Conservation (phyloP, 139 green algal species). For the Chlorella sp. region DNA sequence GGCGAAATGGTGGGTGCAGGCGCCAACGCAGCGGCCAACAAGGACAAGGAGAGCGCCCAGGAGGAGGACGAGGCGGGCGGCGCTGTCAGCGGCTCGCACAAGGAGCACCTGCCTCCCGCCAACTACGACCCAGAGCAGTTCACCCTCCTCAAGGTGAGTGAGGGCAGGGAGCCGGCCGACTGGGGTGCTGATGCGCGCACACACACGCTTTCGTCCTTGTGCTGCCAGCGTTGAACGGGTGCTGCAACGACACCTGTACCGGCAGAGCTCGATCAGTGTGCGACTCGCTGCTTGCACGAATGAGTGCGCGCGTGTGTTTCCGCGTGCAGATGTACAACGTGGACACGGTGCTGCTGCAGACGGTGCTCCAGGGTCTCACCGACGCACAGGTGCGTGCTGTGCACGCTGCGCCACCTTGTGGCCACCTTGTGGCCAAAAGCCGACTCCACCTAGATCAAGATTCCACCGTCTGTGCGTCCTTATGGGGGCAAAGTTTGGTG, state of each 20-base stretch:
- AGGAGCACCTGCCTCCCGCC: constrained; percentile 22
- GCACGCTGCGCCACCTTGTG: too few relatives aligned
- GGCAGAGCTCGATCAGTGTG: not conserved
- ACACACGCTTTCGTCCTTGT: too few relatives aligned
- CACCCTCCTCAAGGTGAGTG: constrained; percentile 29
- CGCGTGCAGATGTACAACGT: constrained; percentile 16
- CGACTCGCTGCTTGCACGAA: not conserved
- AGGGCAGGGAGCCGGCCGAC: not conserved
- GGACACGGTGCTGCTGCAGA: constrained; percentile 12
- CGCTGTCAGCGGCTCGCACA: not conserved
- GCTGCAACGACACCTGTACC: too few relatives aligned
- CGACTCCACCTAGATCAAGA: too few relatives aligned
- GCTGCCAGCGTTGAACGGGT: not conserved
- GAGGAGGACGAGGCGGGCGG: not conserved
- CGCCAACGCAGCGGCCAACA: not conserved
- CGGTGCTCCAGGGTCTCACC: constrained; percentile 20
- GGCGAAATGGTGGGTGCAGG: not conserved
- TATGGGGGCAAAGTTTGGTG: too few relatives aligned
- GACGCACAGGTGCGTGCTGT: constrained; percentile 24
- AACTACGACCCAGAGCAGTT: constrained; percentile 15
- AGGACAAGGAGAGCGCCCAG: too few relatives aligned
- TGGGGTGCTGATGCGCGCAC: not conserved
- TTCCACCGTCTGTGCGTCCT: too few relatives aligned
- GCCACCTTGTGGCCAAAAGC: too few relatives aligned
- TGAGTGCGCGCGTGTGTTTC: not conserved